phyloP scores from a whole-genome alignment of 306 rosid genomes.

The Sicyos baderoa region DNA sequence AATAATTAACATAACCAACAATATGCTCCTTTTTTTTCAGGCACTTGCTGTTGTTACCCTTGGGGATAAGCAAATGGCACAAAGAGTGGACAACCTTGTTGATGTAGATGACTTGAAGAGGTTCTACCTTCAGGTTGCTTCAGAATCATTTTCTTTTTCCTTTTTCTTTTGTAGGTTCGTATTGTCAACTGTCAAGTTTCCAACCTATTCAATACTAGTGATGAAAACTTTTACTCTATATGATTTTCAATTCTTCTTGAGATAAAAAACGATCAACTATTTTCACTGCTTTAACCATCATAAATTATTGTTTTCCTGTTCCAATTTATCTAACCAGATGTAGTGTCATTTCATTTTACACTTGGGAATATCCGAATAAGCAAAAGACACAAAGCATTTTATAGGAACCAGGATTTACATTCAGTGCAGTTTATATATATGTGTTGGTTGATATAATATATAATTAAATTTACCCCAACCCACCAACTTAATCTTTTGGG shows the following conservation, averaged over 20 bases:
- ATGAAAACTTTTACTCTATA: neutral
- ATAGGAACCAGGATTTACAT: neutral
- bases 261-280: neutral
- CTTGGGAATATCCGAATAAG: neutral
- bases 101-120: conserved; percentile 72
- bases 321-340: neutral
- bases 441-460: too few species aligned
- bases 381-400: neutral
- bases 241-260: neutral
- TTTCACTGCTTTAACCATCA: neutral
- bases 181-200: neutral
- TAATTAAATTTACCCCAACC: too few species aligned
- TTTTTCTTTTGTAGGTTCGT: conserved; percentile 7
- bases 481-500: too few species aligned
- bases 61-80: conserved; percentile 95
- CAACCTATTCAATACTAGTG: conserved; percentile 5
- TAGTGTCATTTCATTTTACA: neutral
- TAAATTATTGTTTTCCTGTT: neutral
- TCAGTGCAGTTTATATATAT: too few species aligned
- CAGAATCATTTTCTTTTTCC: neutral
- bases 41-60: conserved; percentile 84
- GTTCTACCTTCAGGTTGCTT: conserved; percentile 87
- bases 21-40: conserved; percentile 29
- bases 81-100: conserved; percentile 78
- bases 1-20: too few species aligned